Percentiles rank a stretch among this genome's conserved stretches.
phyloP scores from a whole-genome alignment of 768 basidiomycete species.

The Boletus rufocinnamomeus region DNA sequence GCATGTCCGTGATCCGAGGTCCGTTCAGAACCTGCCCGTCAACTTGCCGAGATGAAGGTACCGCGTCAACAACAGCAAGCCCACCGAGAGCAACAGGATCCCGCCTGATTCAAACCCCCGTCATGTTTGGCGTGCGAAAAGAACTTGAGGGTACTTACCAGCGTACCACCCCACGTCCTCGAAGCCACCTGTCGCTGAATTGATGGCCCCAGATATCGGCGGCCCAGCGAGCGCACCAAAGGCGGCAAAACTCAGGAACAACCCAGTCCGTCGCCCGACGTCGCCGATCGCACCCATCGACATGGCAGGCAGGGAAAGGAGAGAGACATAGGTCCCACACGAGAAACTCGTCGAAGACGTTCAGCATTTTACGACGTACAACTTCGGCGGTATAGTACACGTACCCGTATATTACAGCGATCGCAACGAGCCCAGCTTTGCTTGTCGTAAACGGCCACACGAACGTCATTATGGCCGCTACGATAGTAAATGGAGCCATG shows the following conservation, averaged over 20 bases:
- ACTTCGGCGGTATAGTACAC: constrained; percentile 12
- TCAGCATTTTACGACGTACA: background rate
- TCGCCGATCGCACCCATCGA: constrained; percentile 61
- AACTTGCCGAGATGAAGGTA: constrained; percentile 42
- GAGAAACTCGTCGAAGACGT: constrained; percentile 43
- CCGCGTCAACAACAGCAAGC: constrained; percentile 42
- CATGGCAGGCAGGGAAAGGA: constrained; percentile 59
- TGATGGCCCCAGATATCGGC: constrained; percentile 74
- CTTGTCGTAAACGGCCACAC: constrained; percentile 66
- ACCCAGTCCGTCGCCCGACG: constrained; percentile 64
- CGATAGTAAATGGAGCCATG: constrained; percentile 61
- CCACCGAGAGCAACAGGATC: constrained; percentile 43
- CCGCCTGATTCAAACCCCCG: constrained; percentile 28
- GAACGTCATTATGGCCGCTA: constrained; percentile 61
- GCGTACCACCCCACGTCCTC: constrained; percentile 43
- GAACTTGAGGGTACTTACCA: constrained; percentile 19
- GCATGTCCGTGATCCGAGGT: background rate
- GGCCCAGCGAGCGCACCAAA: constrained; percentile 68
- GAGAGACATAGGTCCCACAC: constrained; percentile 61
- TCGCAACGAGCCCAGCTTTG: constrained; percentile 46
- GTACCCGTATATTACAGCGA: constrained; percentile 68
- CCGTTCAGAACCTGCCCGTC: constrained; percentile 43
- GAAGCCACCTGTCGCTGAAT: constrained; percentile 50
- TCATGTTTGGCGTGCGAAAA: background rate
- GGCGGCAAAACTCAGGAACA: constrained; percentile 61